phyloP scores from a whole-genome alignment of 352 stramenopile genomes.

The Blastocystis sp. region DNA sequence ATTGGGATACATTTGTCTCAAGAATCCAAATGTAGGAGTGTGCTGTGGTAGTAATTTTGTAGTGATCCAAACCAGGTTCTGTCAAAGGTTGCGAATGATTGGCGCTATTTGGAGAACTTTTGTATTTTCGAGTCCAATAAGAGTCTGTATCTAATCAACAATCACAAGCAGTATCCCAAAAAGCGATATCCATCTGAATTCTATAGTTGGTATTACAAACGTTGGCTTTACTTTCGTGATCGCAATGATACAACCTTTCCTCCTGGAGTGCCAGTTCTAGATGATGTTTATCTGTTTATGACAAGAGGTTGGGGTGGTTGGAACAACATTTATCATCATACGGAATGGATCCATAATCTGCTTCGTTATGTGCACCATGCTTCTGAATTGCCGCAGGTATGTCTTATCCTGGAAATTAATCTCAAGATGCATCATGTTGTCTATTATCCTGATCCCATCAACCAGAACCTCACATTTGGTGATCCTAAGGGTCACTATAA shows the following conservation, averaged over 20 bases:
- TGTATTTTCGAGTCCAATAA: constrained; percentile 53
- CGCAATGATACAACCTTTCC: constrained; percentile 1
- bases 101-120: constrained; percentile 54
- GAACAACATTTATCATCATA: constrained; percentile 62
- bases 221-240: constrained; percentile 47
- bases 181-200: constrained; percentile 38
- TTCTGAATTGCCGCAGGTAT: neutral
- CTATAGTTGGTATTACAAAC: constrained; percentile 59
- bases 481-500: constrained; percentile 39
- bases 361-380: constrained; percentile 53
- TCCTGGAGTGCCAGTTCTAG: neutral
- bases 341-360: constrained; percentile 48
- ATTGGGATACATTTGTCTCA: neutral
- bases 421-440: constrained; percentile 31
- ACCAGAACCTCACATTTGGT: constrained; percentile 19
- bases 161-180: neutral
- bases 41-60: neutral
- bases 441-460: constrained; percentile 32
- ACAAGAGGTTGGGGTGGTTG: constrained; percentile 39
- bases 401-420: neutral
- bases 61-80: neutral
- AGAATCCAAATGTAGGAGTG: neutral
- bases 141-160: constrained; percentile 50
- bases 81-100: constrained; percentile 12
- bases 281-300: constrained; percentile 44